Conservation (phyloP, 1,139 yeast genomes). For the Groenewaldozyma sp. region DNA sequence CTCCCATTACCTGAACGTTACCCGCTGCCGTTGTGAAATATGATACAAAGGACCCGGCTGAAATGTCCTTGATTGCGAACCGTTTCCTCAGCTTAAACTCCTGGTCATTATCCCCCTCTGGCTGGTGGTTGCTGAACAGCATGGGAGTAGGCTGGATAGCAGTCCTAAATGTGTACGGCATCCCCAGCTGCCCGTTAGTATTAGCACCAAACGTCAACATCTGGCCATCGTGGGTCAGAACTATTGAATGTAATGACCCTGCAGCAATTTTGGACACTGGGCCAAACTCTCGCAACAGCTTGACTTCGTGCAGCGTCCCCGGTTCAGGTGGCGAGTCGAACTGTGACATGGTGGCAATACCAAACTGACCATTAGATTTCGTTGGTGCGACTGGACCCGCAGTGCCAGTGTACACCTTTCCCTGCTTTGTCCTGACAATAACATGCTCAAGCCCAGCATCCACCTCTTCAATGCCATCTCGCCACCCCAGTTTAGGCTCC, state of each 20-base stretch:
- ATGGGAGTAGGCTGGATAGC: slow-evolving; percentile 66
- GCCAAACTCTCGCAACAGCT: slow-evolving; percentile 22
- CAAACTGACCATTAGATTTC: slow-evolving; percentile 68
- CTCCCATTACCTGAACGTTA: slow-evolving; percentile 52
- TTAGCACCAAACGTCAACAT: slow-evolving; percentile 84
- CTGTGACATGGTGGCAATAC: slow-evolving; percentile 64
- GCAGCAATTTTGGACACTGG: slow-evolving; percentile 52
- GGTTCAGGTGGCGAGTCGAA: slow-evolving; percentile 42
- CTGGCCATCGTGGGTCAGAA: slow-evolving; percentile 50
- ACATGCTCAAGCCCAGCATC: slow-evolving; percentile 61
- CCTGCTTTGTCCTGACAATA: slow-evolving; percentile 49
- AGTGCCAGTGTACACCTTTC: slow-evolving; percentile 55
- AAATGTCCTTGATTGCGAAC: slow-evolving; percentile 40
- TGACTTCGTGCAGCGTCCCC: slow-evolving; percentile 31
- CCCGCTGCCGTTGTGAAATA: slow-evolving; percentile 30
- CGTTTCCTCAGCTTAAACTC: too few species aligned
- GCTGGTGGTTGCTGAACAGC: slow-evolving; percentile 14
- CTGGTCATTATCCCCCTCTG: background rate
- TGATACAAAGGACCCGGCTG: slow-evolving; percentile 63
- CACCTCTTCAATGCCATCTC: slow-evolving; percentile 44
- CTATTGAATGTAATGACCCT: slow-evolving; percentile 68
- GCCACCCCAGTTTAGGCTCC: slow-evolving; percentile 25
- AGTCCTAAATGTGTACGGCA: slow-evolving; percentile 53
- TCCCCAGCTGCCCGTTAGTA: slow-evolving; percentile 74
- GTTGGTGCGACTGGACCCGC: slow-evolving; percentile 35